These are phyloP conservation scores for Canna indica DNA, from an alignment of 176 grass and related monocot species.

Conservation along the genomic window DNA sequence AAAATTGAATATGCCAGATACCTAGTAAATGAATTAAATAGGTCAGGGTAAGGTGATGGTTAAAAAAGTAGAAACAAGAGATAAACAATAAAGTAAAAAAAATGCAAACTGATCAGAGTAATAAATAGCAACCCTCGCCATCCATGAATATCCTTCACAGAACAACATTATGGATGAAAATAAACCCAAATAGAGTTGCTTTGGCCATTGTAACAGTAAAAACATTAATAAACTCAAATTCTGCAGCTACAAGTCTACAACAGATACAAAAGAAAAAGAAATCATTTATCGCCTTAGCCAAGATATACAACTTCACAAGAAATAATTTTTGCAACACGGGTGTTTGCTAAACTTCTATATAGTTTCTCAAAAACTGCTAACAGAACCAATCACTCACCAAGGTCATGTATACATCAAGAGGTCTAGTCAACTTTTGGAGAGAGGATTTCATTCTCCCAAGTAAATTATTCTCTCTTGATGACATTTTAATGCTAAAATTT, in stretches of 20 bases:
- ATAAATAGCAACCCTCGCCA: neutral
- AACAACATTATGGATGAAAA: neutral
- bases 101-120: neutral
- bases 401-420: too few relatives aligned
- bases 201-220: neutral
- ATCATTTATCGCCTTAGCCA: neutral
- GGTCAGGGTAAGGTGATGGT: neutral
- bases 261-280: neutral
- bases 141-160: neutral
- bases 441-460: too few relatives aligned
- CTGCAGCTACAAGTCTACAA: too few relatives aligned
- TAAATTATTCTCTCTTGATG: too few relatives aligned
- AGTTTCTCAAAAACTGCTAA: too few relatives aligned
- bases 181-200: too few relatives aligned
- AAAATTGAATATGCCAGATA: constrained; percentile 13
- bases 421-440: too few relatives aligned
- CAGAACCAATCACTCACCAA: too few relatives aligned
- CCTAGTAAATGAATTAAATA: constrained; percentile 21
- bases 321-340: neutral
- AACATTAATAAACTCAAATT: neutral
- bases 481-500: too few relatives aligned
- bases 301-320: neutral
- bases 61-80: neutral
- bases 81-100: neutral
- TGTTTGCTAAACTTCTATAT: too few relatives aligned